Evolutionary conservation across 352 stramenopile genomes (phyloP).

Genomic region (Plasmopara halstedii): DNA sequence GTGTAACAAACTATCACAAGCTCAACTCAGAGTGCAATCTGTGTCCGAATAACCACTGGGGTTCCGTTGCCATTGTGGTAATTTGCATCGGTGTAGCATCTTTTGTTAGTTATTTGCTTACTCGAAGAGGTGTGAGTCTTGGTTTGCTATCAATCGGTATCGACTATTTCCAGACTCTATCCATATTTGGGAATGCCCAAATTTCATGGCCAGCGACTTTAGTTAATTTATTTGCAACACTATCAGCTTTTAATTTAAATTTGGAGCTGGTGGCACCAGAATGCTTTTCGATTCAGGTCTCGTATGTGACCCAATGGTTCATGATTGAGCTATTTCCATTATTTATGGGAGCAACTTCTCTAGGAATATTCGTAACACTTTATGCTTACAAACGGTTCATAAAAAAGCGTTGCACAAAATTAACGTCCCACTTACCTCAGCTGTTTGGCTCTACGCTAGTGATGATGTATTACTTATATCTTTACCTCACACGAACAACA

Average conservation of each 20-base stretch:
- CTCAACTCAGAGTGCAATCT: slow-evolving; percentile 52
- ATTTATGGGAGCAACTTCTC: slow-evolving; percentile 28
- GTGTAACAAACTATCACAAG: slow-evolving; percentile 42
- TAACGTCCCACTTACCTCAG: slow-evolving; percentile 60
- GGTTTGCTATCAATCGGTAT: slow-evolving; percentile 72
- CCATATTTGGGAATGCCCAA: slow-evolving; percentile 65
- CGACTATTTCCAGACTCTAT: slow-evolving; percentile 83
- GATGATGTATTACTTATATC: slow-evolving; percentile 81
- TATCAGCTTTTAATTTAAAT: slow-evolving; percentile 82
- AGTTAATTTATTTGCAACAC: slow-evolving; percentile 51
- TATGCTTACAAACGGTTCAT: slow-evolving; percentile 59
- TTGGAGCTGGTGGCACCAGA: slow-evolving; percentile 75
- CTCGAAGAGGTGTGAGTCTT: slow-evolving; percentile 53
- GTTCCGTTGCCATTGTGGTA: slow-evolving; percentile 40
- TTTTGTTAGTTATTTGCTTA: slow-evolving; percentile 52
- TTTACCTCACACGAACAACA: slow-evolving; percentile 68
- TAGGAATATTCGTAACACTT: slow-evolving; percentile 39
- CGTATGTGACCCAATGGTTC: slow-evolving; percentile 69
- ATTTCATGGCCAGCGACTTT: slow-evolving; percentile 60
- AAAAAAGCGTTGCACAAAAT: slow-evolving; percentile 35
- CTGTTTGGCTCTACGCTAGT: slow-evolving; percentile 62
- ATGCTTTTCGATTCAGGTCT: slow-evolving; percentile 66
- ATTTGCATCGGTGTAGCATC: slow-evolving; percentile 37
- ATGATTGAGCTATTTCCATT: slow-evolving; percentile 54
- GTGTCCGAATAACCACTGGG: slow-evolving; percentile 52